Conservation (phyloP, 176 grass and related monocot species). For the Coix lacrymajobi region DNA sequence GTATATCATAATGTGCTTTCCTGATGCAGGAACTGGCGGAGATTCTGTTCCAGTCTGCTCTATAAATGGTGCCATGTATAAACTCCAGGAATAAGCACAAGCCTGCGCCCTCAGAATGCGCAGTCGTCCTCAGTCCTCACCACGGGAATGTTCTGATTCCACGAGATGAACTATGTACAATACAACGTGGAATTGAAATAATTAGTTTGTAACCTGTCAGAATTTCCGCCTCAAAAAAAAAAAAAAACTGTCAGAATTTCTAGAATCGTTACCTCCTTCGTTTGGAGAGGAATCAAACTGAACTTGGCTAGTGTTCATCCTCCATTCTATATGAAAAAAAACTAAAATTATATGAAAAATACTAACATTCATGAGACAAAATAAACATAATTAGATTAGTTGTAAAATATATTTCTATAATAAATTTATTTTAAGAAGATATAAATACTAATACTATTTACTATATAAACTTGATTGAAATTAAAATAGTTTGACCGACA, state of each 20-base stretch:
- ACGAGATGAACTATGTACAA: constrained; percentile 29
- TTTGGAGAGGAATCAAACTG: background rate
- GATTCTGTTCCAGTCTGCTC: constrained; percentile 77
- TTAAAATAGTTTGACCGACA: too few relatives aligned
- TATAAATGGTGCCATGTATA: constrained; percentile 45
- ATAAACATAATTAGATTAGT: too few relatives aligned
- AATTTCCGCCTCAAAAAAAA: too few relatives aligned
- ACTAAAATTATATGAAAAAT: too few relatives aligned
- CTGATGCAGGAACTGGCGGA: constrained; percentile 71
- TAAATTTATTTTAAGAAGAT: too few relatives aligned
- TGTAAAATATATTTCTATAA: too few relatives aligned
- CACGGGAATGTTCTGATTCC: constrained; percentile 8
- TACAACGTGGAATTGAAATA: constrained; percentile 27
- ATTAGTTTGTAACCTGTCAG: background rate
- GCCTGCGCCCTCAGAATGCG: too few relatives aligned
- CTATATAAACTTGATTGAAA: too few relatives aligned
- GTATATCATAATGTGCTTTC: background rate
- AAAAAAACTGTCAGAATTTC: background rate
- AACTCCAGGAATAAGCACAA: constrained; percentile 27
- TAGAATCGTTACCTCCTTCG: background rate
- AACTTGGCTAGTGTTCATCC: background rate
- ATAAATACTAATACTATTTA: too few relatives aligned
- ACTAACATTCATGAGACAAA: too few relatives aligned
- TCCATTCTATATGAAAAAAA: too few relatives aligned
- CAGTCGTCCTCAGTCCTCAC: background rate